Base-by-base conservation (phyloP, 495 filamentous ascomycete species). In the Lophium mytilinum region DNA sequence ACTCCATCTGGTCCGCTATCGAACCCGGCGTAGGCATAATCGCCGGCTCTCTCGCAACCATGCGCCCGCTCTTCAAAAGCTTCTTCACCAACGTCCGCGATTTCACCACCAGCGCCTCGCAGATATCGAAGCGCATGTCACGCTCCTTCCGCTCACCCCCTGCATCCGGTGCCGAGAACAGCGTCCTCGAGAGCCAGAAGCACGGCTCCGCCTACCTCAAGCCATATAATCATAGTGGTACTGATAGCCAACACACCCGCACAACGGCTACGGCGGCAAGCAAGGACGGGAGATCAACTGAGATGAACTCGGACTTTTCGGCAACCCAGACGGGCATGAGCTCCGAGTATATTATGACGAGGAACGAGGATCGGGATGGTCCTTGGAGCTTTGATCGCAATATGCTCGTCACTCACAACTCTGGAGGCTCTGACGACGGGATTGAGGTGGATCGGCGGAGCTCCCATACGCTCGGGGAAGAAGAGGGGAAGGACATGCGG, bases 11-110 rank as follows among this genome's bases (percentile, higher is more conserved):
- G 63, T 70, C 67, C 24, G 62, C 62, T 12, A 61, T 69, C 43
- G 69, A 71, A 45, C 64, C 61, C 6, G 67, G 67, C 15, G 50
- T 63, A 1, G 66, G 69, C 43, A 71, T 71, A 35, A 63, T 61
- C 12, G 65, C 67, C n/a, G 65, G 47, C 9, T 66, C 57, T 9
- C 58, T 71, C 5, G 63, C 69, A 2, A 69, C 67, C 5, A 42
- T 68, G 10, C 60, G 65, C 4, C 69, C 69, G 9, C 57, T 66
- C 30, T 60, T 69, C 52, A 64, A 52, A 41, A 4, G 18, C 6
- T 42, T 58, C 36, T 30, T 58, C 46, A 37, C 4, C 7, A 57
- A 9, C 21, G 54, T 58, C 24, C 57, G 48, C n/a, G 21, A 18
- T 1, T 7, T 48, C 15, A 48, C 45, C 14, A 8, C 19, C 21